These are phyloP conservation scores for Eutypa lata DNA, from an alignment of 2,329 filamentous ascomycete species.

Conservation along the genomic window DNA sequence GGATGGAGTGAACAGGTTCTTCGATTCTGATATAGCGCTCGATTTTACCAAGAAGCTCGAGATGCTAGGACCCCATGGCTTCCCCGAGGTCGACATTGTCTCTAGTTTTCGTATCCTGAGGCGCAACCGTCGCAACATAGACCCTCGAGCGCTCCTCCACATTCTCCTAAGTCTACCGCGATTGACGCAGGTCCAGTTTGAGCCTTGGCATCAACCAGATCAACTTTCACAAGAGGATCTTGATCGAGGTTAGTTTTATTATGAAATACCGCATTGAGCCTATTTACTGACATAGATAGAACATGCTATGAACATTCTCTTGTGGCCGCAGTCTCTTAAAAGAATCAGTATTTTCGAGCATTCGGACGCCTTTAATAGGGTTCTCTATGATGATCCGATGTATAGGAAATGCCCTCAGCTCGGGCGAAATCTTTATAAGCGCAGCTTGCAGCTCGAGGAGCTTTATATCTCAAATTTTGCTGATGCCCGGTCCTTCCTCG, in stretches of 20 bases:
- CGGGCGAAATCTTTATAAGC: slow-evolving; percentile 9
- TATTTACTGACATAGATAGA: background rate
- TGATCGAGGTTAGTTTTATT: slow-evolving; percentile 7
- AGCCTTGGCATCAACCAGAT: slow-evolving; percentile 12
- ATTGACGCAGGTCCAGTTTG: slow-evolving; percentile 9
- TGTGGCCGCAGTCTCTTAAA: slow-evolving; percentile 8
- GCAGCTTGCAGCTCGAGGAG: slow-evolving; percentile 13
- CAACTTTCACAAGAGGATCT: slow-evolving; percentile 8
- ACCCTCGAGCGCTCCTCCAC: slow-evolving; percentile 7
- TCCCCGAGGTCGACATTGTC: slow-evolving; percentile 8
- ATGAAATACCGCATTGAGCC: background rate
- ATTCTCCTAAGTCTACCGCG: slow-evolving; percentile 8
- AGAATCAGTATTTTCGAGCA: slow-evolving; percentile 11
- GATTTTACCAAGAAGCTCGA: slow-evolving; percentile 6
- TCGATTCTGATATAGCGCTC: slow-evolving; percentile 21
- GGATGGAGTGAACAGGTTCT: slow-evolving; percentile 22
- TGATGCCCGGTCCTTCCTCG: slow-evolving; percentile 18
- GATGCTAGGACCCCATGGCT: slow-evolving; percentile 8
- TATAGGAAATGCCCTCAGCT: slow-evolving; percentile 8
- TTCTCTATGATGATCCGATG: background rate
- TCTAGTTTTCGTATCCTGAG: slow-evolving; percentile 8
- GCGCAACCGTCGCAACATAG: slow-evolving; percentile 11
- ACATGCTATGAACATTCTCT: slow-evolving; percentile 7
- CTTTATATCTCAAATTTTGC: slow-evolving; percentile 14
- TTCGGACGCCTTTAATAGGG: slow-evolving; percentile 8